Evolutionary conservation across 352 stramenopile genomes (phyloP).

Genomic region (Globisporangium ultimum): DNA sequence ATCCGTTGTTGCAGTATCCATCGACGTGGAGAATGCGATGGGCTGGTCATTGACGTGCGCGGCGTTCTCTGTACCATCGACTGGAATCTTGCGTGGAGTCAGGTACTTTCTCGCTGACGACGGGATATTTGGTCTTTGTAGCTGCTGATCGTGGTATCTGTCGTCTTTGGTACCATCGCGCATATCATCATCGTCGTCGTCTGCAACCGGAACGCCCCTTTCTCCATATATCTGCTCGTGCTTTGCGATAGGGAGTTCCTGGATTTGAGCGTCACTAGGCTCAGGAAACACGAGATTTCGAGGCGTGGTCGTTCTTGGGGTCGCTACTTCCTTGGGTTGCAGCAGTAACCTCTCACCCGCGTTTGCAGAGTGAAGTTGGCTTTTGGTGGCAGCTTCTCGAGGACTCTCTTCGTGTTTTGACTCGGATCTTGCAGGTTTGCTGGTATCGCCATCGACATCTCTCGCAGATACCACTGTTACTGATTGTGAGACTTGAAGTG

Average conservation of each 20-base stretch:
- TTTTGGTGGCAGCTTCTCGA: too few relatives aligned
- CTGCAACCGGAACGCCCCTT: background rate
- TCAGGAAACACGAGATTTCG: slow-evolving; percentile 37
- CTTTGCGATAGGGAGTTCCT: slow-evolving; percentile 2
- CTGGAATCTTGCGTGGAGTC: background rate
- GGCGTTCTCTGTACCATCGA: background rate
- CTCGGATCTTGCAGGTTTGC: too few relatives aligned
- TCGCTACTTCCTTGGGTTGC: slow-evolving; percentile 21
- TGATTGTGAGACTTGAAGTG: too few relatives aligned
- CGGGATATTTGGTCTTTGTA: background rate
- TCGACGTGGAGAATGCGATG: background rate
- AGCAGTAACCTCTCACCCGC: background rate
- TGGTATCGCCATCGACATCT: too few relatives aligned
- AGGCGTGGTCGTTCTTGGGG: slow-evolving; percentile 21
- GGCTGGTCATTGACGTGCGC: background rate
- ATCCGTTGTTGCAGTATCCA: background rate
- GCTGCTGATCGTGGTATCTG: background rate
- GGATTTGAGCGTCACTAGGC: slow-evolving; percentile 14
- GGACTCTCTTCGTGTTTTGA: too few relatives aligned
- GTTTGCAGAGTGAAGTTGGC: slow-evolving; percentile 18
- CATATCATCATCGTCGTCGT: background rate
- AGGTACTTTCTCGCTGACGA: slow-evolving; percentile 10
- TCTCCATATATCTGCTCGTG: background rate
- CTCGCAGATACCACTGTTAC: too few relatives aligned
- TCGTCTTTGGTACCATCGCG: background rate